Base-by-base conservation (phyloP, 192 early-diverging fungal genomes). In the Spinellus fusiger region DNA sequence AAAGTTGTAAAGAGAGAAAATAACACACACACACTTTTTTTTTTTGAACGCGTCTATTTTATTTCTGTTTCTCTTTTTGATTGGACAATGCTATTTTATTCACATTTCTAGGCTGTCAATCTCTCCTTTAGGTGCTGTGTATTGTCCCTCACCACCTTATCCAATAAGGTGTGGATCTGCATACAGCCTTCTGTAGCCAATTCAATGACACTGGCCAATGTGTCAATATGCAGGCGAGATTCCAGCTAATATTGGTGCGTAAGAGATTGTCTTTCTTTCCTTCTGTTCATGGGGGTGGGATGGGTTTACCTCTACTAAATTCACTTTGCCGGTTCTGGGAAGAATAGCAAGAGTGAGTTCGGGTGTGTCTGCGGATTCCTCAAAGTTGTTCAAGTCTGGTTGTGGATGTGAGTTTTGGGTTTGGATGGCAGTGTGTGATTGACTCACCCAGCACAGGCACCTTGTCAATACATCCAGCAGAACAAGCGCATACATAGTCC, bases 341-440 rank as follows among this genome's bases (percentile, higher is more conserved):
- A 93, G 65, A 26, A 91, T 68, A 0, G 89, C 96, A 6, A 98
- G 77, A 1, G 96, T 95, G 8, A 98, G 77, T 29, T 87, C 89
- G 3, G 96, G 95, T 5, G 83, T 88, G 69, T 92, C 92, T 22
- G 86, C 78, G 7, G 84, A 82, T 73, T 96, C 96, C 69, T 98
- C 96, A 35, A 88, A 76, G 51, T 86, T 75, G 53, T 97, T 97
- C 26, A 97, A 69, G 71, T 98, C 92, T 77, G 3, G 22, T 22
- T 23, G 12, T 20, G 48, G 27, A 53, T 37, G 60, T 3, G 12
- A 2, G 16, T 0, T 2, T 4, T 12, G 28, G 25, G 20, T n/a
- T 38, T 16, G 16, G 1, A 64, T 0, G 12, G 10, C 20, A n/a
- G 8, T 56, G 18, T 56, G 23, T 9, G 22, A 13, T 20, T 18